These are phyloP conservation scores for Dissophora globulifera DNA, from an alignment of 192 early-diverging fungal genomes.

Conservation along the genomic window DNA sequence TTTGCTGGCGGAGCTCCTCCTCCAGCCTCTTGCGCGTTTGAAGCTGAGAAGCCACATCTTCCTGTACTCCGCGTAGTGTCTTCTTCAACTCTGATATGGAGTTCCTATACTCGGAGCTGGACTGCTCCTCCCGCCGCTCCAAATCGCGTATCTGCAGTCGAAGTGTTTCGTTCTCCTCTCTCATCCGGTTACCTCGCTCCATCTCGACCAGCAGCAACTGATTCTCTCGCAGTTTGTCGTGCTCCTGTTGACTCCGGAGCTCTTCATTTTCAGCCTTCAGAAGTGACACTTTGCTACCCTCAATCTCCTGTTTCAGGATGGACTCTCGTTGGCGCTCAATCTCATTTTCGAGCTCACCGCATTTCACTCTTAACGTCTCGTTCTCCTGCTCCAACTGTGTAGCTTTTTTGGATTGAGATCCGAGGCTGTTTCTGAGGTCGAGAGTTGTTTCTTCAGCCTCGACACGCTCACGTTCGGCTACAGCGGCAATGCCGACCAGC, in stretches of 20 bases:
- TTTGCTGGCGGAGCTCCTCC: slow-evolving; percentile 17
- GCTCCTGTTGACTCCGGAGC: slow-evolving; percentile 41
- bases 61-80: slow-evolving; percentile 24
- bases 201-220: slow-evolving; percentile 46
- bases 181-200: slow-evolving; percentile 38
- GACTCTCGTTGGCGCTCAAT: slow-evolving; percentile 48
- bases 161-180: slow-evolving; percentile 40
- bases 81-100: slow-evolving; percentile 42
- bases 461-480: slow-evolving; percentile 34
- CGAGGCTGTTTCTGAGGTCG: slow-evolving; percentile 35
- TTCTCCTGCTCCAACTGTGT: slow-evolving; percentile 31
- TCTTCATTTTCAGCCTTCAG: slow-evolving; percentile 50
- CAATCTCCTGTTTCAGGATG: slow-evolving; percentile 48
- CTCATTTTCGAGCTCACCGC: slow-evolving; percentile 48
- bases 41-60: slow-evolving; percentile 38
- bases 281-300: slow-evolving; percentile 32
- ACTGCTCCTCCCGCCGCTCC: slow-evolving; percentile 30
- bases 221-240: slow-evolving; percentile 38
- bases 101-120: slow-evolving; percentile 15
- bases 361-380: slow-evolving; percentile 37
- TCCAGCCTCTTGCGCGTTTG: slow-evolving; percentile 36
- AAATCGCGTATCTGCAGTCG: slow-evolving; percentile 39
- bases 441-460: slow-evolving; percentile 37
- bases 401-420: slow-evolving; percentile 21
- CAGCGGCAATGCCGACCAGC: slow-evolving; percentile 40